Base-by-base conservation (phyloP, 495 filamentous ascomycete genomes). In the Collariella sp. region DNA sequence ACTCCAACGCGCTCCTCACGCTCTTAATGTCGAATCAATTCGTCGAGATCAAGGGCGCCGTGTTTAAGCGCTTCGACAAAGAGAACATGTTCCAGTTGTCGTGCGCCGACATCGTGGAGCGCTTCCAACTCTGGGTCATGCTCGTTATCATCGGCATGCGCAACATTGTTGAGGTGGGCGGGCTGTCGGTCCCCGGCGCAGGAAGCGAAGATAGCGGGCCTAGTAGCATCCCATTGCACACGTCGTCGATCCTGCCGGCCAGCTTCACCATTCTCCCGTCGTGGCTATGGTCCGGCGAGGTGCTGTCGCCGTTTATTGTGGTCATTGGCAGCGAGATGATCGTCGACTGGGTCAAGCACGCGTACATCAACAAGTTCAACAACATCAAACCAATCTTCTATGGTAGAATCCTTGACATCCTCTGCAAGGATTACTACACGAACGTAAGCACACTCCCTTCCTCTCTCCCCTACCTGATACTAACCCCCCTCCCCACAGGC, bases 331-430 rank as follows among this genome's bases (percentile, higher is more conserved):
- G 88, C 24, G 93, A 99, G 70, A 96, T 95, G 87, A 70, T 95
- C 1, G 93, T 99, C 1, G 93, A 99, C 66, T 96, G 87, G 88
- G 72, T 96, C 57, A 99, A 99, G 67, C 93, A 99, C 63, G 87
- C 88, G 12, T 99, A 95, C 67, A 93, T 97, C 67, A 89, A 82
- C 56, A 99, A 99, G 67, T 99, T 99, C 75, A 99, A 99, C 74
- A 94, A 93, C 59, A 87, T 86, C 46, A 88, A 90, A 38, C 94
- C 94, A 18, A 84, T 78, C 2, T 83, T 99, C 38, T 97, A 99
- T 64, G 77, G 79, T 13, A 82, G 88, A 29, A 96, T 93, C 67
- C 75, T 96, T 13, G 93, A 99, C 63, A 83, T 97, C 3, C 75
- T 97, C 15, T 89, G 89, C 43, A 96, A 96, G 65, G 93, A 99